phyloP scores from a whole-genome alignment of 2,329 filamentous ascomycete species.

The Cryoendolithus antarcticus region DNA sequence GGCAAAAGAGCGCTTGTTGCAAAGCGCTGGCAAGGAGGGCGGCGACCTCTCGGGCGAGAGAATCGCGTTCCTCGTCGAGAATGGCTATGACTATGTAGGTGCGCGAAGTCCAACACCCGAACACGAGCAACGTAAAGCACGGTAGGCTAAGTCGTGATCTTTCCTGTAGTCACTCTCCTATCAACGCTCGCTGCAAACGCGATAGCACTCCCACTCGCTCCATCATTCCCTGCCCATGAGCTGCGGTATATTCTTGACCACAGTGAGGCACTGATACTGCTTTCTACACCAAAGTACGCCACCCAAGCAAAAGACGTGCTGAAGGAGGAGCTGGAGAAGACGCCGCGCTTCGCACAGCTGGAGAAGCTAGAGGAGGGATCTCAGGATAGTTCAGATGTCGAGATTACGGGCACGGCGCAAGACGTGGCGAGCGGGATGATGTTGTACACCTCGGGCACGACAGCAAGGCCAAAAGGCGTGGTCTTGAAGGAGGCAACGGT shows the following conservation, averaged over 20 bases:
- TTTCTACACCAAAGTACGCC: conserved; percentile 69
- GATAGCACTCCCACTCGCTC: conserved; percentile 82
- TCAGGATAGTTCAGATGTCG: conserved; percentile 33
- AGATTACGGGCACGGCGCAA: conserved; percentile 42
- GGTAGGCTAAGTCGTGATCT: conserved; percentile 4
- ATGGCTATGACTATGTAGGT: conserved; percentile 98
- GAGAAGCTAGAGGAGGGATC: conserved; percentile 6
- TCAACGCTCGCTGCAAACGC: conserved; percentile 74
- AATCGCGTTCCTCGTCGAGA: conserved; percentile 85
- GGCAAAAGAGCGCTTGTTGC: conserved; percentile 54
- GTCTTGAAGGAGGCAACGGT: conserved; percentile 68
- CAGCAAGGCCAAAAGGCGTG: conserved; percentile 85
- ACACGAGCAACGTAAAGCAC: not conserved
- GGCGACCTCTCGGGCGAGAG: conserved; percentile 61
- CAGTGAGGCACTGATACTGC: conserved; percentile 63
- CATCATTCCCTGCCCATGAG: conserved; percentile 72
- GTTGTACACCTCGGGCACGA: conserved; percentile 96
- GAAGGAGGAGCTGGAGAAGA: conserved; percentile 47
- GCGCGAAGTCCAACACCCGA: conserved; percentile 28
- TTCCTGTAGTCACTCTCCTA: conserved; percentile 64
- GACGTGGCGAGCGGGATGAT: conserved; percentile 71
- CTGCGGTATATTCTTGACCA: conserved; percentile 87
- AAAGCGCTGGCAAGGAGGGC: conserved; percentile 34
- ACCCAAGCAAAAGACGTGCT: conserved; percentile 64
- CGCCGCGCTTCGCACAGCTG: conserved; percentile 30